Percentiles rank a stretch among this genome's conserved stretches.
Conservation (phyloP, 306 rosid genomes). For the Hylodesmum podocarpum region DNA sequence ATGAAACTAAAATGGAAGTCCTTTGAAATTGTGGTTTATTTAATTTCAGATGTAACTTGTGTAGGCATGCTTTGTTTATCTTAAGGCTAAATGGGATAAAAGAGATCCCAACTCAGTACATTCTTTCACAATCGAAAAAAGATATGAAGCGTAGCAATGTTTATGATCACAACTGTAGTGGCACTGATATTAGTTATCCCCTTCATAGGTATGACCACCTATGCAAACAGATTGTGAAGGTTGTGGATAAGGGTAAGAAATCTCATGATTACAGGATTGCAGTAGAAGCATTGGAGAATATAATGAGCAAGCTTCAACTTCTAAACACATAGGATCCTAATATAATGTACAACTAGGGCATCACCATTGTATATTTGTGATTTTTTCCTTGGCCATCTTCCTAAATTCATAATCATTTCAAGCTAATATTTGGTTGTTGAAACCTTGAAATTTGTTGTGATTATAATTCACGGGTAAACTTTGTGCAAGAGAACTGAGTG, state of each 20-base stretch:
- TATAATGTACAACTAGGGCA: constrained; percentile 4
- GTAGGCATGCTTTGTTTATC: constrained; percentile 67
- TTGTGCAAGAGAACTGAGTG: not conserved
- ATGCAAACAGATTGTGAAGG: constrained; percentile 62
- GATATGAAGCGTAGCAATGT: constrained; percentile 53
- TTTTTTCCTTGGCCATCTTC: not conserved
- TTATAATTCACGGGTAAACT: not conserved
- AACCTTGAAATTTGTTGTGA: not conserved
- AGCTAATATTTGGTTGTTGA: not conserved
- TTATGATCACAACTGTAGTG: constrained; percentile 39
- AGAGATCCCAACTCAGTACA: constrained; percentile 64
- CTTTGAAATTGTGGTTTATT: constrained; percentile 65
- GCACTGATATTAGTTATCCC: constrained; percentile 55
- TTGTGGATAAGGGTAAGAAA: constrained; percentile 68
- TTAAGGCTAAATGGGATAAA: constrained; percentile 58
- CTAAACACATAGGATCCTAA: constrained; percentile 31
- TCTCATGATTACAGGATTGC: constrained; percentile 53
- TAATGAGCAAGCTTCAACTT: constrained; percentile 56
- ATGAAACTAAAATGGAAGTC: constrained; percentile 63
- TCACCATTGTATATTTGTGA: not conserved
- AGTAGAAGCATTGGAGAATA: constrained; percentile 46
- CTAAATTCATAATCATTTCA: not conserved
- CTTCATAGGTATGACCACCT: constrained; percentile 62
- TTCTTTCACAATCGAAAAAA: constrained; percentile 71
- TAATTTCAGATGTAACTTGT: constrained; percentile 65